Conservation (phyloP, 2,329 filamentous ascomycete species). For the Talaromyces verruculosus region DNA sequence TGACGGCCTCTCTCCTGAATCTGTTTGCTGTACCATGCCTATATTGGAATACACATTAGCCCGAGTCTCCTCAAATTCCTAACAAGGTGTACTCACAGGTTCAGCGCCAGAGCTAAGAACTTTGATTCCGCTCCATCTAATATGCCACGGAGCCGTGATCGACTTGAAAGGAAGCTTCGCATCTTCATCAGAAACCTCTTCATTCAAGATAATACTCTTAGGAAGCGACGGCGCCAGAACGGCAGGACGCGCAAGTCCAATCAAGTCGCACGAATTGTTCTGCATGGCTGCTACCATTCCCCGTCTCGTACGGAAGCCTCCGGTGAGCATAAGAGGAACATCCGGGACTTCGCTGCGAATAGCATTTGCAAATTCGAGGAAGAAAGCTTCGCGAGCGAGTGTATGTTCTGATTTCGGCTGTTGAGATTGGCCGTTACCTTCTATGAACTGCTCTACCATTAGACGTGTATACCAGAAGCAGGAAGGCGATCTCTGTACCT, state of each 20-base stretch:
- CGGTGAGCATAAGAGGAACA: slow-evolving; percentile 58
- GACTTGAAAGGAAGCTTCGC: slow-evolving; percentile 7
- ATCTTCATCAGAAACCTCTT: slow-evolving; percentile 12
- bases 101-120: slow-evolving; percentile 16
- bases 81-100: slow-evolving; percentile 14
- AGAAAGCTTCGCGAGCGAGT: slow-evolving; percentile 63
- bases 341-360: slow-evolving; percentile 49
- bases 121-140: slow-evolving; percentile 6
- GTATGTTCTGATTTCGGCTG: slow-evolving; percentile 40
- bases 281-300: slow-evolving; percentile 53
- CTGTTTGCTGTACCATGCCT: slow-evolving; percentile 18
- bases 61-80: not conserved
- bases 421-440: slow-evolving; percentile 16
- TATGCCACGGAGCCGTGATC: slow-evolving; percentile 1
- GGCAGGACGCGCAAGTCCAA: slow-evolving; percentile 51
- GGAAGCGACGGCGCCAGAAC: slow-evolving; percentile 41
- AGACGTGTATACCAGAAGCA: not conserved
- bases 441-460: slow-evolving; percentile 37
- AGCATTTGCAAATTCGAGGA: slow-evolving; percentile 63
- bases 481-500: slow-evolving; percentile 32
- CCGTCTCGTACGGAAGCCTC: slow-evolving; percentile 59
- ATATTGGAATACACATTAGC: not conserved
- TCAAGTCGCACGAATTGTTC: slow-evolving; percentile 50
- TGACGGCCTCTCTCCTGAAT: not conserved
- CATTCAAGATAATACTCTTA: slow-evolving; percentile 12